Evolutionary conservation across 1,284 basidiomycete species (phyloP), one percentile per base, ranked within the genome.

Genomic region (Sanghuangporus sanghuang): DNA sequence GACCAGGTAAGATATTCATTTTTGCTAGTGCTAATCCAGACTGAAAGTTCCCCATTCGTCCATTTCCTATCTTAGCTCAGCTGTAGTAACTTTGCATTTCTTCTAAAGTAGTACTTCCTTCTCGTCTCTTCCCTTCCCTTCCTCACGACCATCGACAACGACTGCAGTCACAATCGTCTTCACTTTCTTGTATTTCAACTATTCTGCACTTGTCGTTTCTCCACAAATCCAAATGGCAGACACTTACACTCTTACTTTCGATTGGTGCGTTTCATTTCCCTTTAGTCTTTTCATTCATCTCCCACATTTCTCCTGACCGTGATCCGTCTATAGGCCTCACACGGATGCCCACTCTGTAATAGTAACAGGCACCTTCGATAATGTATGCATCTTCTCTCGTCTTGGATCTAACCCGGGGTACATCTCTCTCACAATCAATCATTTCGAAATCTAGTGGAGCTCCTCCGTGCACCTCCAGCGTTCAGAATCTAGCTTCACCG

Each of bases 321-420:
- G 36, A 27, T 38, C 16, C 48, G 65, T 54, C 60, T 32, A 50
- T 59, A 86, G 86, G 86, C 88, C 89, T 35, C 78, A 83, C 66
- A 66, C 76, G 39, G 79, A 80, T 63, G 83, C 88, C 57, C 77
- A 73, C 57, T 75, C 78, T 63, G 89, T 91, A 64, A 81, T 90
- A 68, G 81, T 89, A 64, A 90, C 89, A 18, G 90, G 90, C 58
- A 81, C 85, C 39, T 92, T 92, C 72, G 90, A 92, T 79, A 76
- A 87, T 74, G 90, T 90, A 72, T 71, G 86, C 74, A 4, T 48
- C 21, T 32, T 32, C 6, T 50, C 44, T 53, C 42, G 7, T 14
- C 27, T 40, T 3, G 42, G 46, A 44, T 49, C 46, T 16, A 1
- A n/a, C 36, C 16, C 42, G 38, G 27, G 46, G 46, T 39, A 44